A percentile compares a stretch with the other conserved stretches of the same genome.
Conservation (phyloP, 306 rosid species). For the Bauhinia variegata region DNA sequence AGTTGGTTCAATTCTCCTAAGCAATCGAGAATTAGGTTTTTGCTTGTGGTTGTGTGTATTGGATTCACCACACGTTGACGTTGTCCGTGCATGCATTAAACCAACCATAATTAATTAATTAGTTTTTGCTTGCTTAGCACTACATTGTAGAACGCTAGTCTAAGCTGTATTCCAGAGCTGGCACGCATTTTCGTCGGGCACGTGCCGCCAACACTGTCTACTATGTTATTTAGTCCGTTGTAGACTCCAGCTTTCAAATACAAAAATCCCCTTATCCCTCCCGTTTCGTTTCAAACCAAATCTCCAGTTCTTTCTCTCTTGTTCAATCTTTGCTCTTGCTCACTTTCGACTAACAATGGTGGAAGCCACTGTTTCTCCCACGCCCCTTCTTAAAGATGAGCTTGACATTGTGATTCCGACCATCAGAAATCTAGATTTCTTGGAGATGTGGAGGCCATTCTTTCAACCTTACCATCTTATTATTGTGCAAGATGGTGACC, state of each 20-base stretch:
- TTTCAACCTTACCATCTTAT: conserved; percentile 69
- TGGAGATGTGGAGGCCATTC: conserved; percentile 83
- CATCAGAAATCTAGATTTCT: conserved; percentile 68
- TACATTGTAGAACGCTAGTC: too few relatives aligned
- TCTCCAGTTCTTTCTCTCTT: conserved; percentile 15
- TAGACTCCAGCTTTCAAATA: conserved; percentile 9
- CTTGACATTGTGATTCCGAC: conserved; percentile 81
- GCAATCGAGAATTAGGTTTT: too few relatives aligned
- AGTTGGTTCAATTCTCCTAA: too few relatives aligned
- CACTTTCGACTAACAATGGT: conserved; percentile 33
- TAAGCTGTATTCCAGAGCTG: too few relatives aligned
- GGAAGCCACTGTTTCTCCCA: conserved; percentile 41
- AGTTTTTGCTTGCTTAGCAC: too few relatives aligned
- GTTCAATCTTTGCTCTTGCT: background rate
- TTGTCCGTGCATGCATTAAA: too few relatives aligned
- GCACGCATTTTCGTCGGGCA: background rate
- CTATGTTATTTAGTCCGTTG: too few relatives aligned
- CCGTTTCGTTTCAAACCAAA: conserved; percentile 13
- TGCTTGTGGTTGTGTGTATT: too few relatives aligned
- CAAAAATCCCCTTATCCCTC: too few relatives aligned
- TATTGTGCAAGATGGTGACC: conserved; percentile 80
- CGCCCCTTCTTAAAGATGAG: conserved; percentile 63
- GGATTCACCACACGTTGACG: too few relatives aligned
- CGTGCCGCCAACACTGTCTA: conserved; percentile 15
- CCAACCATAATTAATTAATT: too few relatives aligned